A percentile compares a stretch with the other conserved stretches of the same genome.
phyloP scores from a whole-genome alignment of 169 alveolate species.

The Babesia divergens region DNA sequence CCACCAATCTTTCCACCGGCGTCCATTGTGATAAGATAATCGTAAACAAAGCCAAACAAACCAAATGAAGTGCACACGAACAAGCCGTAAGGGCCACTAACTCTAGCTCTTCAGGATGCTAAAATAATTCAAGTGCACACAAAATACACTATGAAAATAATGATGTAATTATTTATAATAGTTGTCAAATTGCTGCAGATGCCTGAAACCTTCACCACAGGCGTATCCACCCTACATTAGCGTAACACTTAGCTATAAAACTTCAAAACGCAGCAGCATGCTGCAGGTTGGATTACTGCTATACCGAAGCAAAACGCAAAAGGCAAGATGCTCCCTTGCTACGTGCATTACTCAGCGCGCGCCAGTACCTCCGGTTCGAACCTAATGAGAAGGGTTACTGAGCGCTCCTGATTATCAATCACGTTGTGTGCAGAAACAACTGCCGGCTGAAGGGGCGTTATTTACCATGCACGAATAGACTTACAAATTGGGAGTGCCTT shows the following conservation, averaged over 20 bases:
- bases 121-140: neutral
- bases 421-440: conserved; percentile 60
- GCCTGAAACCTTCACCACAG: conserved; percentile 33
- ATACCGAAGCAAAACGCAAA: neutral
- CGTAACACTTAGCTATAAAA: neutral
- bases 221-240: conserved; percentile 17
- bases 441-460: conserved; percentile 21
- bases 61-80: conserved; percentile 14
- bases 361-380: conserved; percentile 10
- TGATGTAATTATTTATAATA: neutral
- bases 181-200: too few species aligned
- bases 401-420: neutral
- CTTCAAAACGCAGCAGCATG: too few species aligned
- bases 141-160: neutral
- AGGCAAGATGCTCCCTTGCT: neutral
- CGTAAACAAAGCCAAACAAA: neutral
- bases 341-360: neutral
- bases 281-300: too few species aligned
- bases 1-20: conserved; percentile 88
- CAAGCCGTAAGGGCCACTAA: too few species aligned
- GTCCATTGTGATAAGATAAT: conserved; percentile 34
- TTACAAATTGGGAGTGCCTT: conserved; percentile 43
- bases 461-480: neutral
- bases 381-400: conserved; percentile 42
- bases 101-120: too few species aligned